Conservation (phyloP, 495 filamentous ascomycete species). For the Cercophora newfieldiana region DNA sequence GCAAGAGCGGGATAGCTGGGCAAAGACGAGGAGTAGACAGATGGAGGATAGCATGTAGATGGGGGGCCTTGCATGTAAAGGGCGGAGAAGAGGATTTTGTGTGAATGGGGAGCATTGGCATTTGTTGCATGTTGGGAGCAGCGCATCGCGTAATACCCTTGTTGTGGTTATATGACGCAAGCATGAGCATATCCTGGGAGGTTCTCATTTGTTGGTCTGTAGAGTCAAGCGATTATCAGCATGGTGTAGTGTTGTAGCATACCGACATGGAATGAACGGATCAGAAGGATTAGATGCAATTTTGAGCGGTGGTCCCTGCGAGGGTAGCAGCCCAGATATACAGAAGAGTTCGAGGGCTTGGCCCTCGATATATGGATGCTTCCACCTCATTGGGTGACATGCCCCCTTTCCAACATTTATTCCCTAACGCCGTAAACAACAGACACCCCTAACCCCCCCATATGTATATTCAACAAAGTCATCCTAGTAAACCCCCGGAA, state of each 20-base stretch:
- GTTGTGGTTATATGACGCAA: not conserved
- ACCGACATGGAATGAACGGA: not conserved
- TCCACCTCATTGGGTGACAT: too few species aligned
- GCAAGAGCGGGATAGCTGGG: constrained; percentile 63
- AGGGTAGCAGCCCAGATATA: too few species aligned
- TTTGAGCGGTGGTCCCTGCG: too few species aligned
- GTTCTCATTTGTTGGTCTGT: not conserved
- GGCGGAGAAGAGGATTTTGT: not conserved
- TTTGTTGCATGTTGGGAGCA: not conserved
- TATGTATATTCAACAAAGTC: not conserved
- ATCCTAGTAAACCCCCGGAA: constrained; percentile 43
- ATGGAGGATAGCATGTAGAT: constrained; percentile 72
- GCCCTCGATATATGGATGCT: too few species aligned
- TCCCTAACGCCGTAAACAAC: not conserved
- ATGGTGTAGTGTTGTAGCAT: not conserved
- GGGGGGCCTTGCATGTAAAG: not conserved
- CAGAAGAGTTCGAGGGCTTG: too few species aligned
- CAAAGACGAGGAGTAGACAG: constrained; percentile 64
- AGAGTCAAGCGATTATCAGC: not conserved
- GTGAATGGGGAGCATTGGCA: not conserved
- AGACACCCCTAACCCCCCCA: not conserved
- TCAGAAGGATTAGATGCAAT: not conserved
- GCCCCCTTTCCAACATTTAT: not conserved
- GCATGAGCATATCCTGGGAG: not conserved
- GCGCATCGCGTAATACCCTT: not conserved